phyloP scores from a whole-genome alignment of 2,329 filamentous ascomycete genomes.

The Allantophomopsis lycopodina region DNA sequence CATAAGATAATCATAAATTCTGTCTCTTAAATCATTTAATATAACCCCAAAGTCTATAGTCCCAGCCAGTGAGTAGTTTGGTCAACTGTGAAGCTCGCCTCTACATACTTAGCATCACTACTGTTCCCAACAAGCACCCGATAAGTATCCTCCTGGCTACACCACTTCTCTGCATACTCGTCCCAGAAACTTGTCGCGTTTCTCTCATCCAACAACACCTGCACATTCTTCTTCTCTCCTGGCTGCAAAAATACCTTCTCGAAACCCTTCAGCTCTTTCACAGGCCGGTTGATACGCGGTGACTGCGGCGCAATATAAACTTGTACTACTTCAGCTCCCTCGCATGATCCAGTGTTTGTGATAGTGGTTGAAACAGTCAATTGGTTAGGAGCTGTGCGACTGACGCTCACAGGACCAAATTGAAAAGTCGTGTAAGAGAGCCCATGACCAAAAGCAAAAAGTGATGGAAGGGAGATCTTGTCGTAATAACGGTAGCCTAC shows the following conservation, averaged over 20 bases:
- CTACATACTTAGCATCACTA: constrained; percentile 5
- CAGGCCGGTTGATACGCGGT: constrained; percentile 19
- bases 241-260: constrained; percentile 24
- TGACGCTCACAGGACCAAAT: not conserved
- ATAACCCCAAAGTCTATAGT: not conserved
- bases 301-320: constrained; percentile 16
- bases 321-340: constrained; percentile 17
- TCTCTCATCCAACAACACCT: constrained; percentile 19
- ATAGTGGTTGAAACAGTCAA: constrained; percentile 13
- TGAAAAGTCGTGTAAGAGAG: constrained; percentile 61
- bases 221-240: constrained; percentile 18
- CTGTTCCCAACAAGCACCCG: constrained; percentile 22
- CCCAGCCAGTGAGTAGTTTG: constrained; percentile 4
- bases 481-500: constrained; percentile 53
- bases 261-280: constrained; percentile 29
- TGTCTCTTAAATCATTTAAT: no score
- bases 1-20: no score
- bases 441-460: constrained; percentile 56
- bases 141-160: constrained; percentile 22
- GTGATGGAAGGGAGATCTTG: constrained; percentile 34
- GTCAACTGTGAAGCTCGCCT: constrained; percentile 1
- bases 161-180: constrained; percentile 24
- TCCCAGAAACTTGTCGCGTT: constrained; percentile 26
- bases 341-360: constrained; percentile 14
- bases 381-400: not conserved